Conservation (phyloP, 2,329 filamentous ascomycete species). For the Aspergillus fumigatus region DNA sequence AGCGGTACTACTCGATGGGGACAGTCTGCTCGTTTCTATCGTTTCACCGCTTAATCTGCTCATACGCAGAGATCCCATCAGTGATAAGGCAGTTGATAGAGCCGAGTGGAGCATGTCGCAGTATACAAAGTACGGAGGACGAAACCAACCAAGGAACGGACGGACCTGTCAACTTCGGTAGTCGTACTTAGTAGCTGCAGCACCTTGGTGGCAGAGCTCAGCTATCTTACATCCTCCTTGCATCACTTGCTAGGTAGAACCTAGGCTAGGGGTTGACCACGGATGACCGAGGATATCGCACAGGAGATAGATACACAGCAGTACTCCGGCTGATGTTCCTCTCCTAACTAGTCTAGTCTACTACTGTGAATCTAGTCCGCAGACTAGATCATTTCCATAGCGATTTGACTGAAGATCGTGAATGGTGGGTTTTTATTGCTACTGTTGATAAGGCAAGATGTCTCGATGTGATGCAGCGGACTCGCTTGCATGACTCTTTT, state of each 20-base stretch:
- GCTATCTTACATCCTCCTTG: constrained; percentile 18
- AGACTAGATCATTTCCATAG: background rate
- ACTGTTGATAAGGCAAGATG: constrained; percentile 9
- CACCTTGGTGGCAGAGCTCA: constrained; percentile 15
- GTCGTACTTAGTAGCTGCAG: constrained; percentile 9
- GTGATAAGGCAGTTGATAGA: constrained; percentile 14
- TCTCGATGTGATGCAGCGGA: constrained; percentile 5
- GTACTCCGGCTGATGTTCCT: background rate
- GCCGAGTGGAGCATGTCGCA: background rate
- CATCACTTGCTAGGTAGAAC: background rate
- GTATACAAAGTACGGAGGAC: background rate
- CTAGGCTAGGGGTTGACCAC: background rate
- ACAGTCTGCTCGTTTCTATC: constrained; percentile 14
- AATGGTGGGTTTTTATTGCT: constrained; percentile 6
- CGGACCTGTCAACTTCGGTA: background rate
- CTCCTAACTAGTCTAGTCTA: constrained; percentile 1
- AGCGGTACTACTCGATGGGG: background rate
- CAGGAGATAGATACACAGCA: too few relatives aligned
- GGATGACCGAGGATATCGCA: too few relatives aligned
- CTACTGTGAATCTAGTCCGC: background rate
- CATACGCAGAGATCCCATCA: constrained; percentile 10
- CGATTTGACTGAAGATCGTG: background rate
- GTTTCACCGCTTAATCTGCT: constrained; percentile 24
- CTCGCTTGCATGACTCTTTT: constrained; percentile 1
- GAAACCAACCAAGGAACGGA: background rate